Percentiles rank a stretch among this genome's conserved stretches.
Conservation (phyloP, 2,329 filamentous ascomycete species). For the Ophiostoma tasmaniense region DNA sequence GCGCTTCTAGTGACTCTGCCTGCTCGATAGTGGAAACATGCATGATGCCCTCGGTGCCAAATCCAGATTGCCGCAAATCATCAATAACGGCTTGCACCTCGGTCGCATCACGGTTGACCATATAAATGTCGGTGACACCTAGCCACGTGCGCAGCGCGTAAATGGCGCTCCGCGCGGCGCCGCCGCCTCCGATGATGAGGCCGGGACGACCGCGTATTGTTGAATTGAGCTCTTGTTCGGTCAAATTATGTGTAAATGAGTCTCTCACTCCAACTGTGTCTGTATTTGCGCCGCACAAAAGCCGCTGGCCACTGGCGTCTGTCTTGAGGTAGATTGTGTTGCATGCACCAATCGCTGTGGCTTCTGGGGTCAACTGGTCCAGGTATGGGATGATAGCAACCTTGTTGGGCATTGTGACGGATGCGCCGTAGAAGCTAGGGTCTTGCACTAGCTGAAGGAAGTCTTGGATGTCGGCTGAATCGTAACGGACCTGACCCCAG, state of each 20-base stretch:
- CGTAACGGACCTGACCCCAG: conserved; percentile 45
- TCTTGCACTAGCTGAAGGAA: conserved; percentile 46
- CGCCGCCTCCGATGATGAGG: conserved; percentile 68
- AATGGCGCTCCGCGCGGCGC: conserved; percentile 67
- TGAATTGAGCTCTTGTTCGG: conserved; percentile 26
- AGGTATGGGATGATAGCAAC: conserved; percentile 65
- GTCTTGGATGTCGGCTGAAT: conserved; percentile 40
- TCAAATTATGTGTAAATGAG: conserved; percentile 53
- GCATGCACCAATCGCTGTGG: conserved; percentile 63
- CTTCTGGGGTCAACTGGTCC: conserved; percentile 65
- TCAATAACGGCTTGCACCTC: conserved; percentile 60
- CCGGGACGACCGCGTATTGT: conserved; percentile 41
- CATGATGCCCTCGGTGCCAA: conserved; percentile 46
- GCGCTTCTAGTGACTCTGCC: conserved; percentile 47
- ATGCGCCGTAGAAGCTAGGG: conserved; percentile 56
- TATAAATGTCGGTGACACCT: conserved; percentile 59
- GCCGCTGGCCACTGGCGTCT: conserved; percentile 35
- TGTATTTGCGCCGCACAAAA: conserved; percentile 68
- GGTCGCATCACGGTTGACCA: conserved; percentile 62
- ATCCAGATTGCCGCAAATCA: conserved; percentile 53
- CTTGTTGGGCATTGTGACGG: conserved; percentile 80
- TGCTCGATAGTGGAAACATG: conserved; percentile 55
- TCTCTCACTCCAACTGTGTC: conserved; percentile 72
- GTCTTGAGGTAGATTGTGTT: conserved; percentile 65
- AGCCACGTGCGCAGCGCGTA: conserved; percentile 67